phyloP scores from a whole-genome alignment of 2,329 filamentous ascomycete genomes.

The Alternaria atra region DNA sequence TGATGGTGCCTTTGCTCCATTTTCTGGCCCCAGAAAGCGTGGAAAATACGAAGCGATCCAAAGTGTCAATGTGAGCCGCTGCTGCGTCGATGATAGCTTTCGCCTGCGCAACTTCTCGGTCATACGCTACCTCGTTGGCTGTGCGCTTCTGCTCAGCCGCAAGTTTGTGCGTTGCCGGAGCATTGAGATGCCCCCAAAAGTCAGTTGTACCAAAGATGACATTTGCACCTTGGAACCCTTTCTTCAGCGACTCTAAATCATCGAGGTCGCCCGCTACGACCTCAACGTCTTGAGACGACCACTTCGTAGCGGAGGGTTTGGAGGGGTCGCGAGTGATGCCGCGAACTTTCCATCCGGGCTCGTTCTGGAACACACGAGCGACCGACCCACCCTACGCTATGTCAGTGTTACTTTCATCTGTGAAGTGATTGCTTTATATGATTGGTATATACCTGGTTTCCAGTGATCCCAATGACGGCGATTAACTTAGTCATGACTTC shows the following conservation, averaged over 20 bases:
- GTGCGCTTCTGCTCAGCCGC: constrained; percentile 35
- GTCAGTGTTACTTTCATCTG: background rate
- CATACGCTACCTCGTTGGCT: constrained; percentile 46
- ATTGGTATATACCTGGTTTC: constrained; percentile 24
- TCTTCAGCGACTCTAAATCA: constrained; percentile 21
- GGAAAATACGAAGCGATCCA: constrained; percentile 57
- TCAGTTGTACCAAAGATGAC: constrained; percentile 54
- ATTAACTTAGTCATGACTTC: constrained; percentile 26
- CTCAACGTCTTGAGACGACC: constrained; percentile 31
- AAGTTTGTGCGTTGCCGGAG: constrained; percentile 8
- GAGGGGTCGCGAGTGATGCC: constrained; percentile 57
- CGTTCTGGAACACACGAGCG: constrained; percentile 33
- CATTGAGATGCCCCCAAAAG: constrained; percentile 43
- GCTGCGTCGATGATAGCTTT: constrained; percentile 55
- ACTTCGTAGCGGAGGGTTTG: constrained; percentile 45
- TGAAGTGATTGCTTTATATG: background rate
- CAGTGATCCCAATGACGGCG: constrained; percentile 27
- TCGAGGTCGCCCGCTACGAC: constrained; percentile 28
- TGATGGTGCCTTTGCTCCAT: constrained; percentile 45
- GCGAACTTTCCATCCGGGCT: constrained; percentile 39
- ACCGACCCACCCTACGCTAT: constrained; percentile 20
- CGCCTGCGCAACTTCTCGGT: constrained; percentile 50
- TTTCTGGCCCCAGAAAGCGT: constrained; percentile 50
- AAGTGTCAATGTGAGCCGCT: constrained; percentile 37
- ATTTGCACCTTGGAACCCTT: constrained; percentile 25